phyloP scores from a whole-genome alignment of 2,329 filamentous ascomycete genomes.

The Arthroderma sp. region DNA sequence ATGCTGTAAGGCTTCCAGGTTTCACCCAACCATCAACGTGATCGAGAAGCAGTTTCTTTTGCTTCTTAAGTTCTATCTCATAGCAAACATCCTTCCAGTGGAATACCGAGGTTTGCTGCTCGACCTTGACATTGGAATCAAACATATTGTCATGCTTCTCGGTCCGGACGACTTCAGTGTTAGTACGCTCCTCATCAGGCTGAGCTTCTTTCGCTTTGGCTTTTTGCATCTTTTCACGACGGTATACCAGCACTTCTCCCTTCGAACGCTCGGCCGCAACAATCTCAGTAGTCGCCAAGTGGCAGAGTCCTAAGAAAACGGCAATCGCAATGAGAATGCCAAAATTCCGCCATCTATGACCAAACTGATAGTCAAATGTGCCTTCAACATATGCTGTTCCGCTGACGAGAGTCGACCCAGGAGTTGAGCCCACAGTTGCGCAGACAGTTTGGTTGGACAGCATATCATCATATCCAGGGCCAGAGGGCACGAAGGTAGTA shows the following conservation, averaged over 20 bases:
- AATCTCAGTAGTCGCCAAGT: conserved; percentile 54
- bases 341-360: conserved; percentile 55
- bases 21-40: conserved; percentile 88
- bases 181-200: conserved; percentile 10
- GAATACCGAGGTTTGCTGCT: conserved; percentile 47
- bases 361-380: conserved; percentile 43
- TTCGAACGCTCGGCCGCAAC: conserved; percentile 55
- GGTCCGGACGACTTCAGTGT: conserved; percentile 22
- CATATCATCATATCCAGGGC: conserved; percentile 24
- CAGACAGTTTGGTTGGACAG: conserved; percentile 37
- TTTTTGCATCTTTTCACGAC: conserved; percentile 44
- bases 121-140: neutral
- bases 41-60: conserved; percentile 63
- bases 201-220: conserved; percentile 31
- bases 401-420: conserved; percentile 39
- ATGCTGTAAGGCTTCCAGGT: conserved; percentile 73
- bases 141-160: conserved; percentile 12
- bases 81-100: conserved; percentile 78
- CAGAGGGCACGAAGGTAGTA: conserved; percentile 29
- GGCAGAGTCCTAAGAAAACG: conserved; percentile 57
- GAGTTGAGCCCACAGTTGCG: conserved; percentile 43
- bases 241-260: conserved; percentile 63
- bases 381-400: conserved; percentile 46
- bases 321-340: conserved; percentile 53
- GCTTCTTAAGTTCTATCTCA: conserved; percentile 64